Evolutionary conservation across 1,284 basidiomycete genomes (phyloP), one percentile per base, ranked within the genome.

Genomic region (Spongiforma sp.): DNA sequence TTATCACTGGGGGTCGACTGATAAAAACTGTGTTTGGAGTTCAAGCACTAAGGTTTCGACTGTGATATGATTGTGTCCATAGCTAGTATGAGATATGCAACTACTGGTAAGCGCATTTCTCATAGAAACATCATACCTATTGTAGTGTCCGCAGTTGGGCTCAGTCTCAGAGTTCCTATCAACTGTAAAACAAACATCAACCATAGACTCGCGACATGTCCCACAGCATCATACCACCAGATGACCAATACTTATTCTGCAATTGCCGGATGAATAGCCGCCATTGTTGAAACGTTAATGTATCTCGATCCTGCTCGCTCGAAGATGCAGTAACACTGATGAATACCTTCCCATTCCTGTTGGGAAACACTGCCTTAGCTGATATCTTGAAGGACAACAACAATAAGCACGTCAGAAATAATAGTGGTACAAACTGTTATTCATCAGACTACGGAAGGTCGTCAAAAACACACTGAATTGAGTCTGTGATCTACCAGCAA

Each of bases 191-290:
- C n/a, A 57, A 52, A 4, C 10, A 67, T 62, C 19, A 17, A 69
- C 86, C 84, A 65, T 84, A 82, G 6, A 87, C 86, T 70, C 88
- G 86, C 3, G 85, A 88, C 8, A 83, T 84, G 69, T 89, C 88
- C 89, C 88, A 84, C 15, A 90, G 75, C 89, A 91, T 91, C 28
- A 89, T 80, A 58, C 89, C 89, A 12, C 89, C 89, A 71, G 90
- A 90, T 26, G 87, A 89, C 8, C 86, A 83, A 72, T 83, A 90
- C 57, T 81, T 68, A 15, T 78, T 73, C 9, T 79, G 79, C 3
- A 83, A 86, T 61, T 81, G 72, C 36, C 77, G 62, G 32, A 83
- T 81, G n/a, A 60, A 88, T 84, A 57, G 71, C 77, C 2, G 78
- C 77, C 28, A 90, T 71, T 1, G 82, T 84, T 1, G 76, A 75